Conservation (phyloP, 495 filamentous ascomycete genomes). For the Cercophora newfieldiana region DNA sequence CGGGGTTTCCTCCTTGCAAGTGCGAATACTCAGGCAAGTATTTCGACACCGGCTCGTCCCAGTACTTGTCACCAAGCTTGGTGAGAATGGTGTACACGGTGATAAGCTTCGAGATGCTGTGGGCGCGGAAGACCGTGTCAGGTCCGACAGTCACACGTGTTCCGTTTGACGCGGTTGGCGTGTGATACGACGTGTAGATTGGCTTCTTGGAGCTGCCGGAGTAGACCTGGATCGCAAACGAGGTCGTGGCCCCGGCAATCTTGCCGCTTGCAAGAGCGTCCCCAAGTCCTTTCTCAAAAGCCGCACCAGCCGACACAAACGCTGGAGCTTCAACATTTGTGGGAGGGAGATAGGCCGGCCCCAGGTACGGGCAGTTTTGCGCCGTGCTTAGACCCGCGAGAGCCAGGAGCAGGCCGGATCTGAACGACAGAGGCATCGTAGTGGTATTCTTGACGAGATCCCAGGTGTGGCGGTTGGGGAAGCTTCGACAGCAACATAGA, state of each 20-base stretch:
- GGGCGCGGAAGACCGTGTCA: slow-evolving; percentile 6
- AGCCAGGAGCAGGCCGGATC: neutral
- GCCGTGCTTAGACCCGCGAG: neutral
- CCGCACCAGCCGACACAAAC: neutral
- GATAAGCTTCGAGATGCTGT: slow-evolving; percentile 13
- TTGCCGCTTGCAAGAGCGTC: neutral
- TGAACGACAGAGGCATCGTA: neutral
- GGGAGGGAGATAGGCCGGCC: neutral
- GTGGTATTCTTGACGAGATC: neutral
- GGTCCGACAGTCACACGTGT: neutral
- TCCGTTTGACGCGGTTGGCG: neutral
- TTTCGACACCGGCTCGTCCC: slow-evolving; percentile 8
- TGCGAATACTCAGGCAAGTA: slow-evolving; percentile 10
- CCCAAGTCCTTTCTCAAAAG: slow-evolving; percentile 1
- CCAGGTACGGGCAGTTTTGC: slow-evolving; percentile 15
- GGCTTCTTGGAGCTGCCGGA: neutral
- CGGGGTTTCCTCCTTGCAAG: neutral
- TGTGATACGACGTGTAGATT: slow-evolving; percentile 2
- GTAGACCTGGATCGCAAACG: slow-evolving; percentile 5
- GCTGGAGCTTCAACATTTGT: neutral
- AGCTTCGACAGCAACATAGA: too few species aligned
- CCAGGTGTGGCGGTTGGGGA: neutral
- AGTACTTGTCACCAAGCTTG: neutral
- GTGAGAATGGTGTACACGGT: slow-evolving; percentile 11
- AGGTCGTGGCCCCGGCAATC: neutral